A percentile compares a stretch with the other conserved stretches of the same genome.
phyloP scores from a whole-genome alignment of 2,329 filamentous ascomycete species.

The Neoscytalidium dimidiatum region DNA sequence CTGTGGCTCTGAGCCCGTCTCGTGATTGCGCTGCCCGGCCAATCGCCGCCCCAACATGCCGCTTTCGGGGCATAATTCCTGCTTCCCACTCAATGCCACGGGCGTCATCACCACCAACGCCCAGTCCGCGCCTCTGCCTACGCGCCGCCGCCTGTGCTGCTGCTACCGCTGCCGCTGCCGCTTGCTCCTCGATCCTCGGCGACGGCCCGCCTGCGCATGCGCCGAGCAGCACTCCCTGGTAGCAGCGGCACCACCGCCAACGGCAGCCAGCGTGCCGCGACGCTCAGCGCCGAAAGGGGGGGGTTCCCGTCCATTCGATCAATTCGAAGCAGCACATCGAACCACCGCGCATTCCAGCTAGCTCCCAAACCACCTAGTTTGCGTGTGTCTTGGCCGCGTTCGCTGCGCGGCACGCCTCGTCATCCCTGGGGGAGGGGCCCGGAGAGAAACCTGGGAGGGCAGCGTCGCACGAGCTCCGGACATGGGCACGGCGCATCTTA shows the following conservation, averaged over 20 bases:
- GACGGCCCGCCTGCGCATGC: background rate
- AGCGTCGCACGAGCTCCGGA: slow-evolving; percentile 17
- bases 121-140: background rate
- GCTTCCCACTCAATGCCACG: background rate
- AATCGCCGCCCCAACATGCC: background rate
- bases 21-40: slow-evolving; percentile 3
- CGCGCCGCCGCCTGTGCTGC: no score
- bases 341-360: slow-evolving; percentile 18
- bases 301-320: slow-evolving; percentile 12
- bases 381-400: slow-evolving; percentile 14
- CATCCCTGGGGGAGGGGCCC: slow-evolving; percentile 10
- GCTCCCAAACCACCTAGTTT: slow-evolving; percentile 9
- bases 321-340: slow-evolving; percentile 17
- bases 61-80: background rate
- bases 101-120: background rate
- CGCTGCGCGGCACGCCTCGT: slow-evolving; percentile 14
- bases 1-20: slow-evolving; percentile 14
- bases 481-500: slow-evolving; percentile 18
- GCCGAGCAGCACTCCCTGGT: background rate
- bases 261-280: background rate
- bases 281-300: slow-evolving; percentile 8
- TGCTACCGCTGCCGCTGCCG: no score
- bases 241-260: background rate
- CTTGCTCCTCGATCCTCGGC: slow-evolving; percentile 11
- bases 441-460: slow-evolving; percentile 12